phyloP scores from a whole-genome alignment of 1,284 basidiomycete genomes.

The Irpex rosettiformis region DNA sequence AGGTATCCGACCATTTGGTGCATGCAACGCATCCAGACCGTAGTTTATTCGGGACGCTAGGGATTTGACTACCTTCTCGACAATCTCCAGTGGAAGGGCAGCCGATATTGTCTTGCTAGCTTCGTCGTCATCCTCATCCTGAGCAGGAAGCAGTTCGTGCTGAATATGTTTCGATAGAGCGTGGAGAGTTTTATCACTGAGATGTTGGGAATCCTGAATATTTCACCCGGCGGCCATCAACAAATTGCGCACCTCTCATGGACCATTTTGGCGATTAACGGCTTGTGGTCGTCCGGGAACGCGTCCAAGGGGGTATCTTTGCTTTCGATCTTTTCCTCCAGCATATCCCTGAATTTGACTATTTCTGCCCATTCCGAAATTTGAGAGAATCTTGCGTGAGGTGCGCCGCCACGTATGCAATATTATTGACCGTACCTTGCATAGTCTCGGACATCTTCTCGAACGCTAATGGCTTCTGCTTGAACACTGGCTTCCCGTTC shows the following conservation, averaged over 20 bases:
- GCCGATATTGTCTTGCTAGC: conserved; percentile 19
- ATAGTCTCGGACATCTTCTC: conserved; percentile 80
- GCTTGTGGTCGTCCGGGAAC: conserved; percentile 66
- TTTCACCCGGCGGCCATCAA: too few species aligned
- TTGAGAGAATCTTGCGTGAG: neutral
- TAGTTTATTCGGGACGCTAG: conserved; percentile 70
- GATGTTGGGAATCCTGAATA: neutral
- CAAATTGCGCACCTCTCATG: conserved; percentile 67
- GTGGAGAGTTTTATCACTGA: conserved; percentile 64
- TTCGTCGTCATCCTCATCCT: conserved; percentile 51
- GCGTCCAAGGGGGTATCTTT: conserved; percentile 44
- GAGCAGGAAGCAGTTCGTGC: conserved; percentile 53
- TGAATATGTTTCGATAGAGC: conserved; percentile 65
- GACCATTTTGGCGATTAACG: conserved; percentile 75
- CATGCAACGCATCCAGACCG: conserved; percentile 48
- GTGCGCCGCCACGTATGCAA: conserved; percentile 9
- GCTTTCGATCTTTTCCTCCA: conserved; percentile 46
- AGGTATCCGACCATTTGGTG: conserved; percentile 34
- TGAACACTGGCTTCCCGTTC: conserved; percentile 75
- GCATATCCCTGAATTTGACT: conserved; percentile 68
- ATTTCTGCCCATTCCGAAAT: conserved; percentile 44
- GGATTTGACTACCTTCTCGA: conserved; percentile 61
- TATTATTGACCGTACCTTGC: conserved; percentile 51
- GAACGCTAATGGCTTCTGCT: conserved; percentile 73
- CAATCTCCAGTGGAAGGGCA: conserved; percentile 42